These are phyloP conservation scores for Penicillium sp. DNA, from an alignment of 2,329 filamentous ascomycete species.

Conservation along the genomic window DNA sequence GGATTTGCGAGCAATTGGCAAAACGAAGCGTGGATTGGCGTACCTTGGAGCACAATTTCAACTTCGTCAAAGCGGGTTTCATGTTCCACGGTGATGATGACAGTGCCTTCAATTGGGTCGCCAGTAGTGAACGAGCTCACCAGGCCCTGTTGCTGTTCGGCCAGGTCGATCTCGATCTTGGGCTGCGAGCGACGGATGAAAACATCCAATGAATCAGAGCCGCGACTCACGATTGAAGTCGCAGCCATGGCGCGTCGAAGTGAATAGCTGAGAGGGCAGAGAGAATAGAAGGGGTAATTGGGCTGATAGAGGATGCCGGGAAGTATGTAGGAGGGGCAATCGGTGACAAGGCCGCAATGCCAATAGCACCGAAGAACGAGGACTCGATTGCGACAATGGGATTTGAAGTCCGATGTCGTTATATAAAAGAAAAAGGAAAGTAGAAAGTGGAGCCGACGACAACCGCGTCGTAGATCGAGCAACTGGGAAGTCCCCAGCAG, in stretches of 20 bases:
- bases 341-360: too few species aligned
- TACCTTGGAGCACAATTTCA: constrained; percentile 58
- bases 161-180: constrained; percentile 32
- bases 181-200: constrained; percentile 30
- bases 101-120: constrained; percentile 56
- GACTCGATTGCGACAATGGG: too few species aligned
- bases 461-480: constrained; percentile 24
- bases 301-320: too few species aligned
- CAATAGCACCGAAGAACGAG: too few species aligned
- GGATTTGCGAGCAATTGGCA: neutral
- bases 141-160: constrained; percentile 33
- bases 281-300: too few species aligned
- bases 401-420: too few species aligned
- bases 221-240: constrained; percentile 27
- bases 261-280: too few species aligned
- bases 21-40: neutral
- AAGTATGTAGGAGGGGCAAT: too few species aligned
- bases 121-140: constrained; percentile 55
- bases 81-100: constrained; percentile 49
- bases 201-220: constrained; percentile 28
- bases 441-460: constrained; percentile 26
- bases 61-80: constrained; percentile 58
- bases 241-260: constrained; percentile 22
- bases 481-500: too few species aligned
- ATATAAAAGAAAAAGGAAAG: constrained; percentile 14